Evolutionary conservation across 768 basidiomycete genomes (phyloP).

Genomic region (Pleurotus salmoneostramineus): DNA sequence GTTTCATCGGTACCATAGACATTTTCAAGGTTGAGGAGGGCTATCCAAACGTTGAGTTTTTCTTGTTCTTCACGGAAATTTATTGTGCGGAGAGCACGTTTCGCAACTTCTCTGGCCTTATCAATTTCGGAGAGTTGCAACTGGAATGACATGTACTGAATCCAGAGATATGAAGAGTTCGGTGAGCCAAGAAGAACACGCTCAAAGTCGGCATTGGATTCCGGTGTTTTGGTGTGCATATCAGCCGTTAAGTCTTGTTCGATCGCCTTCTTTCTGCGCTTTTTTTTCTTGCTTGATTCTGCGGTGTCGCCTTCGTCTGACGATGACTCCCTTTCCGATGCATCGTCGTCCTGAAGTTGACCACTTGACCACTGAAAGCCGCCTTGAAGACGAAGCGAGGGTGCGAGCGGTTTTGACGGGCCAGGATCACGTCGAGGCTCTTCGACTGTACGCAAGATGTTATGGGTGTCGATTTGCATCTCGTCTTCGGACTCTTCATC

Average conservation of each 20-base stretch:
- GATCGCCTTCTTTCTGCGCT: constrained; percentile 64
- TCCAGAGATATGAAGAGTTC: constrained; percentile 97
- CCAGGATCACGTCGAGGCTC: constrained; percentile 21
- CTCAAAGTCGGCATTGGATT: constrained; percentile 94
- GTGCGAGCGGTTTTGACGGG: constrained; percentile 18
- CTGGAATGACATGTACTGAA: constrained; percentile 99
- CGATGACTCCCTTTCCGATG: constrained; percentile 34
- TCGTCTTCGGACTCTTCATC: constrained; percentile 32
- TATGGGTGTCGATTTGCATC: constrained; percentile 43
- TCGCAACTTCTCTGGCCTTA: constrained; percentile 86
- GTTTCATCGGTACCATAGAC: constrained; percentile 83
- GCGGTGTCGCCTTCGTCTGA: constrained; percentile 49
- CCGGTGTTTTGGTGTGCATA: constrained; percentile 80
- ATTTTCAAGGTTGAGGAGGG: constrained; percentile 91
- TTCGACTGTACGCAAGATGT: constrained; percentile 42
- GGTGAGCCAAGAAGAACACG: constrained; percentile 89
- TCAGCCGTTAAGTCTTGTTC: constrained; percentile 83
- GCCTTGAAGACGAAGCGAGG: constrained; percentile 40
- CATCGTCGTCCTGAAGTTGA: constrained; percentile 29
- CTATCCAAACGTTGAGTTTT: constrained; percentile 96
- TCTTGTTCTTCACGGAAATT: constrained; percentile 96
- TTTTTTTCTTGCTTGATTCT: constrained; percentile 55
- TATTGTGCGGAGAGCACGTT: constrained; percentile 82
- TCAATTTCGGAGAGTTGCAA: constrained; percentile 95
- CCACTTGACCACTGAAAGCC: constrained; percentile 74